Conservation (phyloP, 352 stramenopile species). For the Globisporangium uncinulatum region DNA sequence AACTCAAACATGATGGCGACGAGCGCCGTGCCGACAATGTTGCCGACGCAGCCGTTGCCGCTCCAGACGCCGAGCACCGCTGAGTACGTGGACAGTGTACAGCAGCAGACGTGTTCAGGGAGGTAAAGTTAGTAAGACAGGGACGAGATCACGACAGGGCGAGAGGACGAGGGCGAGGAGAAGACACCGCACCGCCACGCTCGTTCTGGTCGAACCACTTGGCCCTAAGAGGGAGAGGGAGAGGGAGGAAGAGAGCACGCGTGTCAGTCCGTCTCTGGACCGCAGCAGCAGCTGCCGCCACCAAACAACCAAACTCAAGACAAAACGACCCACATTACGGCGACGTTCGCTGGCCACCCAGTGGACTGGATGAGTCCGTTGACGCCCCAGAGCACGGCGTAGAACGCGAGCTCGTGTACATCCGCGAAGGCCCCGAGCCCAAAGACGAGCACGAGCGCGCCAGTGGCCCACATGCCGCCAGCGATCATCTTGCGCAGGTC, state of each 20-base stretch:
- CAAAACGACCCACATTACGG: conserved; percentile 60
- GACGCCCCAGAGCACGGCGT: conserved; percentile 59
- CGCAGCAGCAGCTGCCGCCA: conserved; percentile 27
- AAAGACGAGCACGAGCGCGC: conserved; percentile 49
- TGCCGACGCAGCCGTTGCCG: conserved; percentile 95
- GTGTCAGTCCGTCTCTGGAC: conserved; percentile 31
- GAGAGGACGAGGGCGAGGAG: neutral
- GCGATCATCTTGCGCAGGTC: conserved; percentile 68
- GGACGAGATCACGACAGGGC: too few relatives aligned
- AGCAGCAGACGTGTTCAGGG: neutral
- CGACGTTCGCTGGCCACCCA: conserved; percentile 69
- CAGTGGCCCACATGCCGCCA: conserved; percentile 64
- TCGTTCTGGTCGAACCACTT: conserved; percentile 90
- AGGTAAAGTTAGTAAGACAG: too few relatives aligned
- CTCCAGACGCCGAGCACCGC: conserved; percentile 94
- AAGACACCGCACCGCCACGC: conserved; percentile 32
- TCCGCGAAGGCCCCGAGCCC: conserved; percentile 50
- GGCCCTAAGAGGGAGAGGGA: conserved; percentile 58
- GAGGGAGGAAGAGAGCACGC: neutral
- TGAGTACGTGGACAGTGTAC: conserved; percentile 17
- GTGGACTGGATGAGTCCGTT: conserved; percentile 82
- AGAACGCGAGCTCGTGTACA: conserved; percentile 67
- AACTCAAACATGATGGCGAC: conserved; percentile 73
- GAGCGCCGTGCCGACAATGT: conserved; percentile 91
- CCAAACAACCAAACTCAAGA: too few relatives aligned